Evolutionary conservation across 805 yeast species (phyloP), one percentile per base, ranked within the genome.

Genomic region (Lipomyces yamadae): DNA sequence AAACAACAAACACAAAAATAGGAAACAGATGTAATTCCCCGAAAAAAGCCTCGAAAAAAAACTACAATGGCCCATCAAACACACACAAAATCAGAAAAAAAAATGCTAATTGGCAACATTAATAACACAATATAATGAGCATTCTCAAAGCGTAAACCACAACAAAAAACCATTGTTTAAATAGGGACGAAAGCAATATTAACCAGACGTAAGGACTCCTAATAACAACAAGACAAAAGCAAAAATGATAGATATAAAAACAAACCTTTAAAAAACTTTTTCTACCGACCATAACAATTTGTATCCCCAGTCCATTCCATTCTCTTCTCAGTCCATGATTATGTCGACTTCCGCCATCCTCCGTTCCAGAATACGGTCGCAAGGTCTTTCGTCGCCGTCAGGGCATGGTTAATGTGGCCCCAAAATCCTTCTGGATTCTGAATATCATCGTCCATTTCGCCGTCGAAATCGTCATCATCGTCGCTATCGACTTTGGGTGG

Each of bases 311-410:
- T 37, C 42, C 48, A 5, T 42, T 42, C 4, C 39, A 37, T 10
- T 37, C 24, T 11, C 37, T 11, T 8, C 15, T 37, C 39, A 37
- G 13, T 37, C 39, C 39, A 37, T 37, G 10, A n/a, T 42, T 5
- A 42, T 3, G 48, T 42, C 48, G 48, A 42, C 35, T 52, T 58
- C 58, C 62, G 55, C 54, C 67, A 62, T 15, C 65, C 65, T 37
- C 63, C 63, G n/a, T 63, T 60, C 67, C 62, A 35, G 52, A 65
- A 65, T 15, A 59, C 65, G n/a, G 57, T 32, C 7, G 58, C 53
- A 11, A 65, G 63, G 10, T 65, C 68, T 57, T 62, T 65, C 10
- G 65, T 60, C 33, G 68, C 65, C 42, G 62, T 56, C n/a, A 64
- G 24, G 35, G 58, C 58, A n/a, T 54, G 34, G 13, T 55, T 54